phyloP scores from a whole-genome alignment of 1,284 basidiomycete species.

The Ganoderma leucocontextum region DNA sequence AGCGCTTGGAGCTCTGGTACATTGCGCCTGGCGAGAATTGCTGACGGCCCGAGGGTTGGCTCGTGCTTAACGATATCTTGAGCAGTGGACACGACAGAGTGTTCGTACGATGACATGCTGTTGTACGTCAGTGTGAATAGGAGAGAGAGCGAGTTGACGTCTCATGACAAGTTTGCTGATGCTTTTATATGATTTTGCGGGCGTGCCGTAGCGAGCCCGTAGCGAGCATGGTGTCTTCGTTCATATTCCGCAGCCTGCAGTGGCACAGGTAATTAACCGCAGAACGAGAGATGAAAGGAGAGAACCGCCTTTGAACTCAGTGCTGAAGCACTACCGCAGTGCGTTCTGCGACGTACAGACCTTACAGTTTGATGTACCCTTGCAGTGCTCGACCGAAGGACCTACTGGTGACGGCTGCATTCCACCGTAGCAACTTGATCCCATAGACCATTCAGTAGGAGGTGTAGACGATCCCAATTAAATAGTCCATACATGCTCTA shows the following conservation, averaged over 20 bases:
- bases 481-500: background rate
- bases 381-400: background rate
- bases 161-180: background rate
- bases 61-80: background rate
- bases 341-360: background rate
- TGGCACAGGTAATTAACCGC: background rate
- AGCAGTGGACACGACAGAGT: background rate
- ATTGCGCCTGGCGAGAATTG: constrained; percentile 10
- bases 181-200: background rate
- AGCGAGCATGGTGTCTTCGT: background rate
- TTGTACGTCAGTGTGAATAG: background rate
- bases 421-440: too few species aligned
- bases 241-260: background rate
- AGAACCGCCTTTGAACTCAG: background rate
- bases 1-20: constrained; percentile 17
- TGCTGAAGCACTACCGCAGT: background rate
- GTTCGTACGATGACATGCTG: background rate
- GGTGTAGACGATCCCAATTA: background rate
- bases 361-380: background rate
- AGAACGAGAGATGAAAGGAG: background rate
- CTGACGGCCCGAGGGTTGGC: background rate
- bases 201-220: background rate
- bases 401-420: background rate
- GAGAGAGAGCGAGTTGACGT: background rate
- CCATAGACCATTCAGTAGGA: background rate